Evolutionary conservation across 495 filamentous ascomycete species (phyloP).

Genomic region (Hypoxylon subgilvum): DNA sequence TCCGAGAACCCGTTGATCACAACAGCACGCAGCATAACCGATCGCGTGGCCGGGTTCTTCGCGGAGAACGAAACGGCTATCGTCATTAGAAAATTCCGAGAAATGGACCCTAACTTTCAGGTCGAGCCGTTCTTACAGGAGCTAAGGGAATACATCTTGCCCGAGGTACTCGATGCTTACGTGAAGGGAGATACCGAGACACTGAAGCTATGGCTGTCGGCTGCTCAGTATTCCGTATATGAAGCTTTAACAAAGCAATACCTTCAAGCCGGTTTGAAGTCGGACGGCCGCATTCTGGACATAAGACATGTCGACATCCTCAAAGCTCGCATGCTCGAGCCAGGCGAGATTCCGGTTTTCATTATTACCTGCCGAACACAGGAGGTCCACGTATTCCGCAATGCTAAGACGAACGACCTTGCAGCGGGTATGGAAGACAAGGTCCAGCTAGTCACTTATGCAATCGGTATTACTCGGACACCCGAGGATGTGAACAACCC

Average conservation of each 20-base stretch:
- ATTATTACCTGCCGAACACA: conserved; percentile 96
- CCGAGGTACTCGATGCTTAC: conserved; percentile 96
- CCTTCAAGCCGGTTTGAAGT: conserved; percentile 87
- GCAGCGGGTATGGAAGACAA: conserved; percentile 99
- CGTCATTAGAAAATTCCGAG: conserved; percentile 97
- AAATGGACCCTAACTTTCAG: conserved; percentile 94
- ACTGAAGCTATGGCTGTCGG: conserved; percentile 91
- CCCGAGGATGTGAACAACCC: conserved; percentile 96
- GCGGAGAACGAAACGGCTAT: conserved; percentile 96
- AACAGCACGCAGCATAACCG: conserved; percentile 90
- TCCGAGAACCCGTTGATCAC: conserved; percentile 95
- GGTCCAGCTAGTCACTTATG: conserved; percentile 96
- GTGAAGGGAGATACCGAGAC: conserved; percentile 94
- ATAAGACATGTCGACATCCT: conserved; percentile 92
- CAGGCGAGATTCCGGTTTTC: conserved; percentile 95
- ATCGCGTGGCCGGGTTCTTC: conserved; percentile 92
- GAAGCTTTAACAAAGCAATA: conserved; percentile 93
- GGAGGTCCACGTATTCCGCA: conserved; percentile 94
- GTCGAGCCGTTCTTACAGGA: conserved; percentile 92
- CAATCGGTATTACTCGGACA: conserved; percentile 90
- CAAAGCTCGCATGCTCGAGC: conserved; percentile 89
- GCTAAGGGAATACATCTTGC: conserved; percentile 95
- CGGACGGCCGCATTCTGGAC: conserved; percentile 91
- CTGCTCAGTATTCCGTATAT: conserved; percentile 93
- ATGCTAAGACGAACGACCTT: conserved; percentile 84